Evolutionary conservation across 139 green algal genomes (phyloP), one percentile per base, ranked within the genome.

Genomic region (Trebouxia sp.): DNA sequence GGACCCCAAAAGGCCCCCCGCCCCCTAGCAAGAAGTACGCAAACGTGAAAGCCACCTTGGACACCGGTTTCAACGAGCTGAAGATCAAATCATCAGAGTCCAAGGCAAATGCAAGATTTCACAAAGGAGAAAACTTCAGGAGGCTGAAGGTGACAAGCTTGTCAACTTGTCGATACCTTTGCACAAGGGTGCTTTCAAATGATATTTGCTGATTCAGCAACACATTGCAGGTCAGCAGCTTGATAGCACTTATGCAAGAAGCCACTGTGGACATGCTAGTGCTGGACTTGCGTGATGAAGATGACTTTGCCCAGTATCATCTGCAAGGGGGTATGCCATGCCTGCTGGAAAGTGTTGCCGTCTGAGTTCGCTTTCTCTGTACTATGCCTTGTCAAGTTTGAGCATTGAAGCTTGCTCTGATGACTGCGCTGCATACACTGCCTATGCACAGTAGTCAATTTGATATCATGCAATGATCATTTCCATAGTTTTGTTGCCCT

Each of bases 241-340:
- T 72, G 15, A 5, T 43, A 24, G 62, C 41, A 30, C 11, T 65
- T 4, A 41, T 79, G 72, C 42, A 65, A 62, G 72, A 43, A 11
- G 9, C n/a, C 17, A 30, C 12, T 10, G 72, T 66, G 14, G 72
- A 79, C 8, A 42, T 66, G 30, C 47, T 79, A 15, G 28, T 79
- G 15, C 72, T 79, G 72, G 72, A 79, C 30, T n/a, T 79, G 72
- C 45, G 72, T 5, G 72, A 79, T 42, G 72, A 79, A 32, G 72
- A 79, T 5, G 72, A 43, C 5, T 79, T 45, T 41, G 6, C 30
- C 7, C 28, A 62, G 6, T 79, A 43, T 4, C 72, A 79, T 32
- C 32, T 79, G 72, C 32, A 30, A 42, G 45, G 45, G 30, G 72
- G 72, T 79, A 28, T 58, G 69, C 14, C 26, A 32, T 20, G 1